Evolutionary conservation across 2,329 filamentous ascomycete species (phyloP), one percentile per base, ranked within the genome.

Genomic region (Colletotrichum theobromicola): DNA sequence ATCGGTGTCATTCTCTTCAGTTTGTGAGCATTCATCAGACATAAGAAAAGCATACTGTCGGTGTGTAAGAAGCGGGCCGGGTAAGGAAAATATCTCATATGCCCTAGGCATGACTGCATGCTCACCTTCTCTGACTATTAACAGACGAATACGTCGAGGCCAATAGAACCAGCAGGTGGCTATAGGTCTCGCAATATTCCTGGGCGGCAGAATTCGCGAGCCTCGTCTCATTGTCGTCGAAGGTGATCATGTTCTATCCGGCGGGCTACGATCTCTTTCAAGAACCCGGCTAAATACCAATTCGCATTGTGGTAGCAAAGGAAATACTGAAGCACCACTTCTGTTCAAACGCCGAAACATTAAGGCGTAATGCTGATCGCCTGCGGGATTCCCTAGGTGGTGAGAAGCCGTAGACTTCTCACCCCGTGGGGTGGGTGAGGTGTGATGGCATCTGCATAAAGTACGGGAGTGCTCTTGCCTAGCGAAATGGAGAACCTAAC

Each of bases 31-130:
- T 42, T n/a, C 37, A 42, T 42, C 18, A 18, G 37, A 42, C 9
- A 10, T n/a, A 0, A 5, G 5, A 1, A n/a, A 9, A n/a, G 16
- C n/a, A n/a, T 42, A n/a, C n/a, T 2, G 4, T 8, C 37, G 16
- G 0, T 42, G 1, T 10, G 2, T n/a, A 42, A n/a, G 37, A 42
- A 42, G 35, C 35, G 37, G 37, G 4, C 0, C 10, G 16, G 16
- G 2, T 2, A 2, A 42, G 37, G 16, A n/a, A 42, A 42, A 16
- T 42, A 46, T 10, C 5, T 0, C 1, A 16, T 42, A 46, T 10
- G 10, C 0, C 1, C 1, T 46, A 18, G 18, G 9, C 0, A 21
- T 3, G 37, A 12, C 37, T 46, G n/a, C 37, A 13, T 42, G 37
- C 18, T 42, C 37, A 32, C 9, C 32, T 32, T 46, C 18, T 18